Evolutionary conservation across 306 rosid species (phyloP), one percentile per base, ranked within the genome.

Genomic region (Mimosa pudica): DNA sequence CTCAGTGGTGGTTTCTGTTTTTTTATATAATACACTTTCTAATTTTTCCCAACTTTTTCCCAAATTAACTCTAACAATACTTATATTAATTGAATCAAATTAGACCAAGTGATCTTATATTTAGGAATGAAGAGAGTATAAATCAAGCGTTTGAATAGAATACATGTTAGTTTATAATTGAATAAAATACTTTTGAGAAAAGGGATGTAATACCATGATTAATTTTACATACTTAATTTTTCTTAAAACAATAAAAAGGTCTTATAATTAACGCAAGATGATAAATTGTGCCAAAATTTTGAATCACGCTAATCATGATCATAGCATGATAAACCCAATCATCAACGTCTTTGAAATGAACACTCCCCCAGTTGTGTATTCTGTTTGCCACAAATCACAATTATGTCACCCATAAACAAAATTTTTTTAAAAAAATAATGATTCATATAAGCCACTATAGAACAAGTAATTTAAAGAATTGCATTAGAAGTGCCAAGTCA

Each of bases 371-470:
- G 64, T 54, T 57, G 64, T 55, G 7, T 10, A 74, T 36, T 55
- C 1, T 30, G 36, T 8, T 54, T 17, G n/a, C 65, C 49, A 9
- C 77, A 73, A 36, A 52, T 14, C 49, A 9, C 77, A 73, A 36
- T 73, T 14, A 54, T 73, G 77, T 52, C 10, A 36, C 45, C 5
- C 62, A 33, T 32, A 13, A 51, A 0, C n/a, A 62, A 72, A 18
- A 16, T n/a, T 51, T 71, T 71, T 71, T 71, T 71, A 49, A 32
- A 49, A 71, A 32, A 52, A 72, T 52, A 32, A 55, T 51, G 36
- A 71, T 35, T 8, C 51, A 47, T 38, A 76, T 1, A 38, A 51
- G 79, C 79, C 55, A 77, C 57, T 71, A 73, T 2, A 57, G 55
- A 77, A 52, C 60, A 38, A 49, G 13, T 38, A 75, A 70, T 17